Percentiles rank a stretch among this genome's conserved stretches.
phyloP scores from a whole-genome alignment of 352 stramenopile species.

The Phytophthora lateralis region DNA sequence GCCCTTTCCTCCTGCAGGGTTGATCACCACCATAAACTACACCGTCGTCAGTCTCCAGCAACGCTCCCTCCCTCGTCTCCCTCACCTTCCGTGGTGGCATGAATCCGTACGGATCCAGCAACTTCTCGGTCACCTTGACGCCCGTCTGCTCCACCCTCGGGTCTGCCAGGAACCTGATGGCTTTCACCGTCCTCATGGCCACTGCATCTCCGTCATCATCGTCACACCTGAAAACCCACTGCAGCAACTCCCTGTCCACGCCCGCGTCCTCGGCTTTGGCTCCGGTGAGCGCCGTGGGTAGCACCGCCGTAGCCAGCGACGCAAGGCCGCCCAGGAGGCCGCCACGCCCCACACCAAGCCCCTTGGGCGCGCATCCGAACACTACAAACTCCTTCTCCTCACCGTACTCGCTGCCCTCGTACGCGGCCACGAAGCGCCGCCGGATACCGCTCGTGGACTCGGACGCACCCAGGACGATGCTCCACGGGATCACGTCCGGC shows the following conservation, averaged over 20 bases:
- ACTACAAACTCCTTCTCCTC: conserved; percentile 43
- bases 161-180: conserved; percentile 54
- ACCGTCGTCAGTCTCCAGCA: conserved; percentile 14
- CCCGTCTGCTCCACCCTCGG: conserved; percentile 34
- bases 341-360: conserved; percentile 11
- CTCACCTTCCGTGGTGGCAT: conserved; percentile 26
- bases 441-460: conserved; percentile 29
- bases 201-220: conserved; percentile 35
- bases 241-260: conserved; percentile 37
- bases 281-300: conserved; percentile 20
- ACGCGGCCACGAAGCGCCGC: conserved; percentile 30
- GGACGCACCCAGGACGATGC: conserved; percentile 46
- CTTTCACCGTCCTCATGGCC: conserved; percentile 38
- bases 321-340: conserved; percentile 22
- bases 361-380: conserved; percentile 38
- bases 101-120: conserved; percentile 47
- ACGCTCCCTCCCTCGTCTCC: background rate
- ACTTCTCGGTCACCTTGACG: conserved; percentile 31
- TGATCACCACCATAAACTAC: conserved; percentile 73
- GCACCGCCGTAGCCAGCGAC: conserved; percentile 34
- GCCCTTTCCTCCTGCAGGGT: conserved; percentile 63
- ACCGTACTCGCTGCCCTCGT: conserved; percentile 22
- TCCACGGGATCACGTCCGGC: conserved; percentile 50
- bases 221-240: conserved; percentile 55
- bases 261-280: conserved; percentile 20